Conservation (phyloP, 2,329 filamentous ascomycete genomes). For the Lasiodiplodia citricola region DNA sequence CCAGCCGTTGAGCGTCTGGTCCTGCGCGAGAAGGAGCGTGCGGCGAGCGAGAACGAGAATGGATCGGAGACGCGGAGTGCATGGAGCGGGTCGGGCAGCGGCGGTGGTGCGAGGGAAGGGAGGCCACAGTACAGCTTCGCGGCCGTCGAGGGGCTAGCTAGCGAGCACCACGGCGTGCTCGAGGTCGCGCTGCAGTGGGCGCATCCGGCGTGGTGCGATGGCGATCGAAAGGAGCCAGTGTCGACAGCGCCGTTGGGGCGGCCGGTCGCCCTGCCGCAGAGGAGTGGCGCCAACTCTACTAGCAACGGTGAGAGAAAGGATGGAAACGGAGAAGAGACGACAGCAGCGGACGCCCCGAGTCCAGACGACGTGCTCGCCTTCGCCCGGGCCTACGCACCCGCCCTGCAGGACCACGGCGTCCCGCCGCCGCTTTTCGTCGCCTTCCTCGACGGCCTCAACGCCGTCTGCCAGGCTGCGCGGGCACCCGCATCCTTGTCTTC, state of each 20-base stretch:
- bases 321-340: neutral
- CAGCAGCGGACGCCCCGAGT: neutral
- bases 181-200: conserved; percentile 11
- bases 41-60: conserved; percentile 15
- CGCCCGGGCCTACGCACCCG: conserved; percentile 38
- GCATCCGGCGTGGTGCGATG: conserved; percentile 13
- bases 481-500: neutral
- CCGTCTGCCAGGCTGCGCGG: conserved; percentile 32
- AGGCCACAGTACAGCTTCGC: conserved; percentile 1
- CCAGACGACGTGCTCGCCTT: conserved; percentile 17
- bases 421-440: conserved; percentile 38
- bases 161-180: conserved; percentile 12
- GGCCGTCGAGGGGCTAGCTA: conserved; percentile 11
- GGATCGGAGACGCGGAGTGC: conserved; percentile 9
- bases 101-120: too few relatives aligned
- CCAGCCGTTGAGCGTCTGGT: conserved; percentile 12
- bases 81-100: neutral
- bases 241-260: conserved; percentile 23
- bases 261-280: conserved; percentile 4
- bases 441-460: conserved; percentile 42
- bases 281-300: neutral
- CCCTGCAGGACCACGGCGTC: conserved; percentile 38
- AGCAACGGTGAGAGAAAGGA: too few relatives aligned
- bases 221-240: conserved; percentile 14
- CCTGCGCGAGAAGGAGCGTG: conserved; percentile 14